A percentile compares a stretch with the other conserved stretches of the same genome.
Conservation (phyloP, 2,329 filamentous ascomycete genomes). For the Fusarium clavum region DNA sequence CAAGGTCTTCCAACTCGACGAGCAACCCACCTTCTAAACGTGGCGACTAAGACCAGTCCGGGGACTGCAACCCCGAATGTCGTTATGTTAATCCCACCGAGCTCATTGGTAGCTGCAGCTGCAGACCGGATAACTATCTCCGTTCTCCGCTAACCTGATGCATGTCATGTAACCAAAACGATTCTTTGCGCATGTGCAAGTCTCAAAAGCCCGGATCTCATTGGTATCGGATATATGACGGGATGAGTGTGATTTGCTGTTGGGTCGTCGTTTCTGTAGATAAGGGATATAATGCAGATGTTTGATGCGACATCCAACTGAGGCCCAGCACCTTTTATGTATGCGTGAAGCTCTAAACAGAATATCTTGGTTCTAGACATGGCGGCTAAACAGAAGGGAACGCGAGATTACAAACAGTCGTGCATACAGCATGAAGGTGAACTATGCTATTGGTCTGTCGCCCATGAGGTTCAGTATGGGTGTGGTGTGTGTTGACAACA, state of each 20-base stretch:
- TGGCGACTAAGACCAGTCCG: neutral
- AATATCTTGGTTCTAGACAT: neutral
- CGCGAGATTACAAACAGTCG: fast-evolving
- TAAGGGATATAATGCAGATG: neutral
- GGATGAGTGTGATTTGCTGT: neutral
- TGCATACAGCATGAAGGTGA: neutral
- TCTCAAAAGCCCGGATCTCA: no score
- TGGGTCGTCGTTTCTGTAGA: no score
- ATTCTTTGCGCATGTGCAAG: no score
- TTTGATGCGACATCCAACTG: neutral
- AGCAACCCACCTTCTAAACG: neutral
- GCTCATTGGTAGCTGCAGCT: neutral
- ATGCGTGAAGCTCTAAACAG: neutral
- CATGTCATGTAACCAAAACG: neutral
- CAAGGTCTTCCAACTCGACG: neutral
- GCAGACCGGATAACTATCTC: neutral
- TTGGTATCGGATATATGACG: neutral
- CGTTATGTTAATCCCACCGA: no score
- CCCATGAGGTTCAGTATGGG: neutral
- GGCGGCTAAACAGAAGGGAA: neutral
- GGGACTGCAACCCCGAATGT: neutral
- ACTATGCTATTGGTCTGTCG: neutral
- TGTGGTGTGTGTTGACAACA: neutral
- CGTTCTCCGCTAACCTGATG: neutral
- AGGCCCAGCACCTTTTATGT: neutral